Evolutionary conservation across 179 eudicot genomes (phyloP).

Genomic region (Spinacia oleracea): DNA sequence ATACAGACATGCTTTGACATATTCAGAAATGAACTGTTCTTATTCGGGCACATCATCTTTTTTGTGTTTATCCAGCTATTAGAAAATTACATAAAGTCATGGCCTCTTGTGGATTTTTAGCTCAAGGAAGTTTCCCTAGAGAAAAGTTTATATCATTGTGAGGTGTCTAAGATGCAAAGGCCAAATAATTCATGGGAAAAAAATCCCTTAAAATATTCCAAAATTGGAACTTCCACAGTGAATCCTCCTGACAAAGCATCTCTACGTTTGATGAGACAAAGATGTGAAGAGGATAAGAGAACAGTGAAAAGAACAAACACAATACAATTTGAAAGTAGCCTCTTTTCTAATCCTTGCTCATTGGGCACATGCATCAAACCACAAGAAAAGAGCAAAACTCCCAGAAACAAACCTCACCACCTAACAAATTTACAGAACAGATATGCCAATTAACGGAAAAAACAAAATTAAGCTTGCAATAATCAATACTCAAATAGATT

Average conservation of each 20-base stretch:
- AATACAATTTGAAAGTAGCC: not conserved
- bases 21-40: not conserved
- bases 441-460: not conserved
- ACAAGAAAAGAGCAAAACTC: not conserved
- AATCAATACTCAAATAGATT: not conserved
- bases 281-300: not conserved
- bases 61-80: not conserved
- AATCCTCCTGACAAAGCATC: not conserved
- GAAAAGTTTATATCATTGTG: not conserved
- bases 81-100: not conserved
- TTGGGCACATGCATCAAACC: not conserved
- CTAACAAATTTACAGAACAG: not conserved
- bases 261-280: not conserved
- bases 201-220: not conserved
- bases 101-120: not conserved
- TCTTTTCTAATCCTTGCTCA: not conserved
- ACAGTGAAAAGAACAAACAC: not conserved
- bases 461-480: not conserved
- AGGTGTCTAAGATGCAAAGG: not conserved
- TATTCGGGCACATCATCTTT: not conserved
- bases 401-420: not conserved
- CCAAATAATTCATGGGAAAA: not conserved
- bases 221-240: not conserved
- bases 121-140: not conserved
- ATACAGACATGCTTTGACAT: not conserved